Evolutionary conservation across 805 yeast species (phyloP), one percentile per base, ranked within the genome.

Genomic region (Monosporozyma yasuniensis): DNA sequence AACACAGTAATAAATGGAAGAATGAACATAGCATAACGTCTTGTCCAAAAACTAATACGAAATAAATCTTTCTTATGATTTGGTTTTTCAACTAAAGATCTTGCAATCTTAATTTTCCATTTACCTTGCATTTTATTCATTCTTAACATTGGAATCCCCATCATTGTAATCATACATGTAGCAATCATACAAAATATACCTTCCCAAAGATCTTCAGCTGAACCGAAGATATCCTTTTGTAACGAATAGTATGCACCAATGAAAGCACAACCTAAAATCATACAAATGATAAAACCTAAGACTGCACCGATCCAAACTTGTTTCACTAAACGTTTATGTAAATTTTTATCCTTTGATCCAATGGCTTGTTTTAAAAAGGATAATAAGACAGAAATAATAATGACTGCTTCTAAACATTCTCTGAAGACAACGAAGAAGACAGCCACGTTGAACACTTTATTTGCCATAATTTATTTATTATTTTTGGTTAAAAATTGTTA

Each of bases 91-190:
- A 88, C 71, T 52, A 90, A 72, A 9, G 96, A 91, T 63, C 72
- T 77, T 27, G 97, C 96, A 65, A 91, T 86, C 73, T 91, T 91
- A 57, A 89, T 76, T 74, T 96, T 81, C 99, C 99, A 91, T 73
- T 91, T 91, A 58, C 81, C 91, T 72, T 88, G 89, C 96, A 90
- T 87, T 75, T 90, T 89, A 75, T 90, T 90, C 68, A 91, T 77
- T 71, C 98, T 81, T 64, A 91, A 78, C 96, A 91, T 87, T 51
- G 97, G 96, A 62, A 91, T 78, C 67, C 99, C 98, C 97, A 91
- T 90, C 60, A 84, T 60, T 11, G 96, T 79, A 64, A 91, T 91
- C 80, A 91, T 79, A 44, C 87, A 72, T 0, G 96, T 80, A 2
- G 98, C 99, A 67, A 91, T 81, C 57, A 91, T 72, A 70, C 95